Evolutionary conservation across 2,329 filamentous ascomycete species (phyloP).

Genomic region (Camillea tinctor): DNA sequence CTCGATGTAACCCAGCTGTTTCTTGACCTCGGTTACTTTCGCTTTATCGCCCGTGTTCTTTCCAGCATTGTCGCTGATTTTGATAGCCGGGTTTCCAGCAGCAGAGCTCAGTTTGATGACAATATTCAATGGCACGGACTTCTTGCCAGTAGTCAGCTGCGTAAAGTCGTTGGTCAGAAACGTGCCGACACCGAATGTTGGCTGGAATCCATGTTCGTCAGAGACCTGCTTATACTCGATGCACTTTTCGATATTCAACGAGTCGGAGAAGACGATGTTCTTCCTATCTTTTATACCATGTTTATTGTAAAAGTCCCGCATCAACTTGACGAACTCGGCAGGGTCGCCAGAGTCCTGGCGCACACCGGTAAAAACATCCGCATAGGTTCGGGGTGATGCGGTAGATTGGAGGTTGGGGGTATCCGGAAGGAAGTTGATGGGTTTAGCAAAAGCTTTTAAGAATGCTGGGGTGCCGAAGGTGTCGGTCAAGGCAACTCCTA

Average conservation of each 20-base stretch:
- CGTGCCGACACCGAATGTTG: constrained; percentile 91
- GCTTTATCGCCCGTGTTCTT: constrained; percentile 91
- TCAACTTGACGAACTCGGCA: constrained; percentile 71
- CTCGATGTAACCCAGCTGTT: constrained; percentile 81
- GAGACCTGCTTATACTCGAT: constrained; percentile 85
- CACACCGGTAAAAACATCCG: constrained; percentile 78
- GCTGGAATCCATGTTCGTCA: constrained; percentile 76
- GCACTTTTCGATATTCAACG: constrained; percentile 85
- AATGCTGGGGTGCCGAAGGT: constrained; percentile 94
- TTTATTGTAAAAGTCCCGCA: constrained; percentile 77
- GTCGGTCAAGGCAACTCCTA: constrained; percentile 89
- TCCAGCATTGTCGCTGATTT: constrained; percentile 85
- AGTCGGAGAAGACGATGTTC: constrained; percentile 92
- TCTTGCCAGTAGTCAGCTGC: constrained; percentile 69
- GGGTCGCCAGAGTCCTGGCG: constrained; percentile 91
- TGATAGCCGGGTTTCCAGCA: constrained; percentile 77
- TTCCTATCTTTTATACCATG: constrained; percentile 78
- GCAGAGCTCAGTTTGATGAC: constrained; percentile 95
- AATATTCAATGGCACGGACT: constrained; percentile 91
- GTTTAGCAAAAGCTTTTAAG: constrained; percentile 76
- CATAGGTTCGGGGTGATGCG: constrained; percentile 62
- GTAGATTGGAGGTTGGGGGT: constrained; percentile 36
- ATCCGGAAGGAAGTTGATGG: constrained; percentile 47
- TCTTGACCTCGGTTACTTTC: constrained; percentile 81
- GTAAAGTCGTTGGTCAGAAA: constrained; percentile 94